These are phyloP conservation scores for Aspergillus wentii DNA, from an alignment of 495 filamentous ascomycete species.

Conservation along the genomic window DNA sequence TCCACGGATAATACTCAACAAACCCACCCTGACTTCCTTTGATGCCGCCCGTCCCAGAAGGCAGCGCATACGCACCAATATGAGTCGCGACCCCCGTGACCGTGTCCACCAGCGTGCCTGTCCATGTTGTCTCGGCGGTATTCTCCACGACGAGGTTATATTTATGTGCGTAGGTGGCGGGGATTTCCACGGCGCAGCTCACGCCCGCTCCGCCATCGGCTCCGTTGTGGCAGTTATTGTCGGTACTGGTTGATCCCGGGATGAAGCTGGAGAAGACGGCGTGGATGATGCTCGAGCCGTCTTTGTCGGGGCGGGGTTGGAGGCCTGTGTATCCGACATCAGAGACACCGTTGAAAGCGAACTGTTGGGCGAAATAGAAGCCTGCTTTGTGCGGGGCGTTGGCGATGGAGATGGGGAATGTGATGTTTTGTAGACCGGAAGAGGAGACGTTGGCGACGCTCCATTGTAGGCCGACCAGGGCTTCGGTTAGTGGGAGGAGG, in stretches of 20 bases:
- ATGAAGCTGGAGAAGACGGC: conserved; percentile 28
- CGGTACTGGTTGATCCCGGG: conserved; percentile 11
- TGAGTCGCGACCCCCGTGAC: conserved; percentile 11
- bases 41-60: conserved; percentile 15
- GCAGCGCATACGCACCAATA: conserved; percentile 22
- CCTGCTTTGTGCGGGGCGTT: conserved; percentile 16
- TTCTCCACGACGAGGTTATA: conserved; percentile 20
- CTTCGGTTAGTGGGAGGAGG: conserved; percentile 9
- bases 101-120: conserved; percentile 19
- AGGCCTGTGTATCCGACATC: conserved; percentile 27
- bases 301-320: conserved; percentile 13
- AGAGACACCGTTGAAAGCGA: conserved; percentile 12
- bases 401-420: conserved; percentile 24
- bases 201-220: conserved; percentile 25
- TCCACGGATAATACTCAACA: conserved; percentile 26
- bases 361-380: conserved; percentile 26
- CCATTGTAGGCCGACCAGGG: conserved; percentile 20
- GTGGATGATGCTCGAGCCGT: conserved; percentile 17
- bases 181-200: conserved; percentile 19
- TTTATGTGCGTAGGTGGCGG: conserved; percentile 7
- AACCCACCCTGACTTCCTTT: conserved; percentile 16
- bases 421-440: conserved; percentile 16
- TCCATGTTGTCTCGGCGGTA: conserved; percentile 20
- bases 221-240: conserved; percentile 20
- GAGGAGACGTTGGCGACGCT: conserved; percentile 7